phyloP scores from a whole-genome alignment of 139 green algal genomes.

The Chlorella vulgaris region DNA sequence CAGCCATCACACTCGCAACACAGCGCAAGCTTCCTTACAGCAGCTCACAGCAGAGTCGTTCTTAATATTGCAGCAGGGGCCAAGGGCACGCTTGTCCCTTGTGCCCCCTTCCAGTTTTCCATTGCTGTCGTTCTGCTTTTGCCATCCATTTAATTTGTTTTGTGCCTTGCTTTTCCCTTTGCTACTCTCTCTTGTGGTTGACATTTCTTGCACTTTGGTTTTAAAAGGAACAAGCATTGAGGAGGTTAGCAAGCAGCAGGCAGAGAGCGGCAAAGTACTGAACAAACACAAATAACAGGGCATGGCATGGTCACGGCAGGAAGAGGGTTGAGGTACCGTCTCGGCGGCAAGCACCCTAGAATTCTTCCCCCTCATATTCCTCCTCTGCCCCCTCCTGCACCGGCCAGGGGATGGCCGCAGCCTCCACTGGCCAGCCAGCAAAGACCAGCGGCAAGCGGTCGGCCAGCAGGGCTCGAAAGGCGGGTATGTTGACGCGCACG shows the following conservation, averaged over 20 bases:
- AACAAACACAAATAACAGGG: too few species aligned
- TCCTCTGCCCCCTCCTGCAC: conserved; percentile 21
- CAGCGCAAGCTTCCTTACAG: too few species aligned
- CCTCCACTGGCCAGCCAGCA: conserved; percentile 51
- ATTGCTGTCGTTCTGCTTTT: not conserved
- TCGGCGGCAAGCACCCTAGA: too few species aligned
- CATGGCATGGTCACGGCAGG: too few species aligned
- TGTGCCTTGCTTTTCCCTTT: not conserved
- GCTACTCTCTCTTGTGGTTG: not conserved
- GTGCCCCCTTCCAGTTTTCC: not conserved
- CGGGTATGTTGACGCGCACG: conserved; percentile 70
- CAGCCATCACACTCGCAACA: too few species aligned
- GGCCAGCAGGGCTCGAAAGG: conserved; percentile 60
- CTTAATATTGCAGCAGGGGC: too few species aligned
- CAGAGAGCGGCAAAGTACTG: too few species aligned
- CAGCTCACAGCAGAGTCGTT: too few species aligned
- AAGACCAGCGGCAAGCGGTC: conserved; percentile 72
- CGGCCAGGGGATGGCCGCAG: conserved; percentile 65
- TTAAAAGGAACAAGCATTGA: not conserved
- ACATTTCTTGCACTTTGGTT: not conserved
- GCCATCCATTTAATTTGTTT: not conserved
- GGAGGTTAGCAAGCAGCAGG: too few species aligned
- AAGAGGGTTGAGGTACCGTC: too few species aligned
- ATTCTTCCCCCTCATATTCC: too few species aligned
- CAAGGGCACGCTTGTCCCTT: too few species aligned